Conservation (phyloP, 179 eudicot genomes). For the Carnegiea gigantea region DNA sequence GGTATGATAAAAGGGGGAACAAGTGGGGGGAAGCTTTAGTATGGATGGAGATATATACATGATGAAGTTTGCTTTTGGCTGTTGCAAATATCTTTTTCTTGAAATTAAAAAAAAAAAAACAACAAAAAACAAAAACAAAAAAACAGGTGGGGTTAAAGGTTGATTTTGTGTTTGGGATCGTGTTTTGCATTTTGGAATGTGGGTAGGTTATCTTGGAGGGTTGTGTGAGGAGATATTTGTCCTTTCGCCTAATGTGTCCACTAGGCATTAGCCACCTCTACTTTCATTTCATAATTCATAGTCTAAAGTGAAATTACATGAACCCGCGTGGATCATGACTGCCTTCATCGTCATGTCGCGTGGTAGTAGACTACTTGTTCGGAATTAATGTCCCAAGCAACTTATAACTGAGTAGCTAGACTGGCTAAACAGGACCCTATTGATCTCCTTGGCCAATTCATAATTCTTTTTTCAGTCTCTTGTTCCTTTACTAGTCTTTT, state of each 20-base stretch:
- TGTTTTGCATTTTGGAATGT: constrained; percentile 18
- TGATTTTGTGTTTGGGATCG: constrained; percentile 14
- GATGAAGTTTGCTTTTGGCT: constrained; percentile 32
- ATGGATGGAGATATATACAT: constrained; percentile 29
- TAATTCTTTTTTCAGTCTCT: background rate
- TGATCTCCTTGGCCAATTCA: too few relatives aligned
- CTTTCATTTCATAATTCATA: constrained; percentile 2
- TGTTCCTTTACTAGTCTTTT: background rate
- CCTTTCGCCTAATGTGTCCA: constrained; percentile 28
- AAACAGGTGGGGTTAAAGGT: background rate
- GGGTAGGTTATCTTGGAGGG: constrained; percentile 23
- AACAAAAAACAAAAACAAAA: too few relatives aligned
- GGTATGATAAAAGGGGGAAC: constrained; percentile 17
- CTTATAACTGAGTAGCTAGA: background rate
- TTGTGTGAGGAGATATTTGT: constrained; percentile 18
- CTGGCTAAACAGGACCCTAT: background rate
- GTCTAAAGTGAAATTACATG: background rate
- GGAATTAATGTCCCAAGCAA: too few relatives aligned
- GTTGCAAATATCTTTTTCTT: constrained; percentile 14
- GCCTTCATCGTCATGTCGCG: constrained; percentile 33
- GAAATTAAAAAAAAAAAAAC: background rate
- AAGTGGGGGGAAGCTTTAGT: constrained; percentile 37
- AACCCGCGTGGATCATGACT: constrained; percentile 21
- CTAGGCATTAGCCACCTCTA: constrained; percentile 16
- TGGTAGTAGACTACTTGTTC: background rate